Base-by-base conservation (phyloP, 169 alveolate species). In the Babesia gibsoni region DNA sequence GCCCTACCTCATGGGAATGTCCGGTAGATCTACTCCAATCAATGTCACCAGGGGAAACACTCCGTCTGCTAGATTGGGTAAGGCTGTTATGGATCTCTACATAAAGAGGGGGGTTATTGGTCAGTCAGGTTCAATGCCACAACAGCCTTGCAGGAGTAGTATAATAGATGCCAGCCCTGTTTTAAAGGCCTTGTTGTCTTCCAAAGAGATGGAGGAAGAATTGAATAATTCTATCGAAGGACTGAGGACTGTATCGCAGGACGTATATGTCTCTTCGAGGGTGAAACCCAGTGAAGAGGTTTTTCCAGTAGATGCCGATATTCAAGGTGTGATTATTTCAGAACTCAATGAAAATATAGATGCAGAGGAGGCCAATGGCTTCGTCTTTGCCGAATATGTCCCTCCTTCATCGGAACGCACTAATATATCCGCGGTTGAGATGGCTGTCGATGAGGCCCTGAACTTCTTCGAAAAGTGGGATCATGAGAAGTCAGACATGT, bases 21-120 rank as follows among this genome's bases (percentile, higher is more conserved):
- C 72, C 18, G 72, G 41, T 8, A 25, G n/a, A 4, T 33, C 46
- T 10, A 61, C 72, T 8, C 72, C 72, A 3, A 41, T 56, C 18
- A 61, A 61, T 43, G 25, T 61, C 35, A 61, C 72, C 29, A 4
- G 72, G 16, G 72, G 43, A 1, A 61, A 56, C 7, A 61, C 72
- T 4, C 72, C 72, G 27, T 61, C 50, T n/a, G 72, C 72, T 12
- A 56, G 72, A n/a, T 45, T 46, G 5, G 72, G 72, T 18, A 61
- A 61, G 58, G 72, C 72, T 18, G 58, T 61, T 8, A 46, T 61
- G 29, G 72, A 61, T 58, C 72, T 61, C 35, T 61, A 61, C 58
- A 43, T 43, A 33, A 61, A 61, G 48, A 22, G 72, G 43, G 72
- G 72, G 10, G 36, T 61, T 1, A 43, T 61, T 0, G 25, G 46